A percentile compares a stretch with the other conserved stretches of the same genome.
Evolutionary conservation across 768 basidiomycete species (phyloP).

Genomic region (Kwoniella mangroviensis): DNA sequence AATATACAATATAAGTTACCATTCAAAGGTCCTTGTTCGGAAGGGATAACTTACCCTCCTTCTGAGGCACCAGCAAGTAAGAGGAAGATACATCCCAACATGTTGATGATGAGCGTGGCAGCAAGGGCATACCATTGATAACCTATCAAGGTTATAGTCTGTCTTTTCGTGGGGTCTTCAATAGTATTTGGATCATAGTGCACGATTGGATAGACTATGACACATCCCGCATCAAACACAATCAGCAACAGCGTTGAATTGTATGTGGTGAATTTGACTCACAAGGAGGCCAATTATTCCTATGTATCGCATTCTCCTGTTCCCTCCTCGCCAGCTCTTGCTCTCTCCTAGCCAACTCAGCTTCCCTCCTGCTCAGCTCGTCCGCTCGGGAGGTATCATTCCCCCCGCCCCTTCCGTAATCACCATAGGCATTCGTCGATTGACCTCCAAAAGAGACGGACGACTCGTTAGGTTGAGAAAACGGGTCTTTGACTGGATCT

Average conservation of each 20-base stretch:
- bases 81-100: constrained; percentile 86
- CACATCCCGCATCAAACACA: background rate
- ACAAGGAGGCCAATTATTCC: constrained; percentile 96
- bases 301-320: constrained; percentile 74
- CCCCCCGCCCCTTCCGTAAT: constrained; percentile 20
- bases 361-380: constrained; percentile 36
- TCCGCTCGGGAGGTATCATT: constrained; percentile 6
- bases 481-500: constrained; percentile 45
- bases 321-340: constrained; percentile 79
- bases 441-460: constrained; percentile 44
- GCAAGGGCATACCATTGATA: constrained; percentile 91
- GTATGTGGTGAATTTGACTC: constrained; percentile 55
- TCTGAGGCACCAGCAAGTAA: constrained; percentile 75
- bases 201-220: constrained; percentile 84
- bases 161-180: constrained; percentile 71
- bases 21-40: background rate
- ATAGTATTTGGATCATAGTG: constrained; percentile 91
- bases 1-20: constrained; percentile 1
- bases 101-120: constrained; percentile 80
- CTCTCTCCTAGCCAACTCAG: constrained; percentile 47
- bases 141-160: constrained; percentile 82
- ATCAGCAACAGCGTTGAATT: background rate
- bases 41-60: constrained; percentile 52
- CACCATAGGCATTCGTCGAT: constrained; percentile 19
- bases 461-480: constrained; percentile 44